Percentiles rank a stretch among this genome's conserved stretches.
Conservation (phyloP, 2,329 filamentous ascomycete genomes). For the Ophiostoma quercus region DNA sequence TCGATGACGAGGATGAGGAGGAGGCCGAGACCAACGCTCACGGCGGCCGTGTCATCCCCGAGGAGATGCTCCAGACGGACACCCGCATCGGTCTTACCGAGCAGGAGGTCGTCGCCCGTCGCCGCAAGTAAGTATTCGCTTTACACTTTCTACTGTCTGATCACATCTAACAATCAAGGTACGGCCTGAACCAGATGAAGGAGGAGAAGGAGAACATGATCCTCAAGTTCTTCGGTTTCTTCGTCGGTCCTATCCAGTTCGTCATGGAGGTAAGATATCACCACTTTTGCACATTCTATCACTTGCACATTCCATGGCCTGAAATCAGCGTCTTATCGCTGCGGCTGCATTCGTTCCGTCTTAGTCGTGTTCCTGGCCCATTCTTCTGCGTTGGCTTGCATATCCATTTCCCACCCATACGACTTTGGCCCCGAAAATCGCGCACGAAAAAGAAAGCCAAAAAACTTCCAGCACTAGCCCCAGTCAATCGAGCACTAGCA, state of each 20-base stretch:
- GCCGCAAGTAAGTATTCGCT: constrained; percentile 52
- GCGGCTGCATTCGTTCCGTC: background rate
- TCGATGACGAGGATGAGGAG: constrained; percentile 57
- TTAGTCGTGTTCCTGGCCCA: background rate
- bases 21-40: constrained; percentile 42
- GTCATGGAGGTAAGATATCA: constrained; percentile 71
- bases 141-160: background rate
- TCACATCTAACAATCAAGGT: constrained; percentile 23
- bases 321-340: background rate
- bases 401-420: background rate
- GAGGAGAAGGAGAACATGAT: constrained; percentile 82
- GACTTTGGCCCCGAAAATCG: constrained; percentile 20
- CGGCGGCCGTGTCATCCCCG: constrained; percentile 60
- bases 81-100: constrained; percentile 64
- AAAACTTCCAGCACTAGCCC: background rate
- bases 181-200: constrained; percentile 80
- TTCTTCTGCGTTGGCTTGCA: background rate
- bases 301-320: background rate
- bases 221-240: constrained; percentile 77
- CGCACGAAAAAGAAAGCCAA: constrained; percentile 16
- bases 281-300: background rate
- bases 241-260: constrained; percentile 85
- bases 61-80: constrained; percentile 67
- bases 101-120: constrained; percentile 56
- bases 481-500: constrained; percentile 3